These are phyloP conservation scores for Aspergillus ostianus DNA, from an alignment of 495 filamentous ascomycete genomes.

Conservation along the genomic window DNA sequence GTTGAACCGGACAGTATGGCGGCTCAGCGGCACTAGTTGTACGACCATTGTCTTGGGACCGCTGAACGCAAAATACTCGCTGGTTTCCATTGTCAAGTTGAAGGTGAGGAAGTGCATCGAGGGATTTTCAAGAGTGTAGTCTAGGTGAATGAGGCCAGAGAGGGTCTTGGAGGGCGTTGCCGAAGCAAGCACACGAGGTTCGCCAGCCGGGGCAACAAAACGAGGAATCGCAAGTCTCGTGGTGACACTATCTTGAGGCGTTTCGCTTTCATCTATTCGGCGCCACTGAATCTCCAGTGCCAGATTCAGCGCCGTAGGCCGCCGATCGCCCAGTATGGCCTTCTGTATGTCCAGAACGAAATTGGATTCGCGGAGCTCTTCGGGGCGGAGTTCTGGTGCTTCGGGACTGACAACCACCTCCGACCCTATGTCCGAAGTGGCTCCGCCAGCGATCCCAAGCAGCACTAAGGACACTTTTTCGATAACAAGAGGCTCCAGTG, in stretches of 20 bases:
- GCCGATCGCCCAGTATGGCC: slow-evolving; percentile 72
- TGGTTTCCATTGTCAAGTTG: slow-evolving; percentile 85
- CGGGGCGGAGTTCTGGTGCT: slow-evolving; percentile 49
- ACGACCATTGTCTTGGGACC: slow-evolving; percentile 77
- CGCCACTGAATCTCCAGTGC: slow-evolving; percentile 76
- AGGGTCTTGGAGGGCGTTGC: slow-evolving; percentile 46
- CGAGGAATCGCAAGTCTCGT: slow-evolving; percentile 70
- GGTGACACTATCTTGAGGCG: slow-evolving; percentile 13
- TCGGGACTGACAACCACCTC: slow-evolving; percentile 35
- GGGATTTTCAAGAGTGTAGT: slow-evolving; percentile 87
- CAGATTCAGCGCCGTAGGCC: slow-evolving; percentile 67
- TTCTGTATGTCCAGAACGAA: slow-evolving; percentile 75
- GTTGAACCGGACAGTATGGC: slow-evolving; percentile 66
- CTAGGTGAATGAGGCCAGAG: slow-evolving; percentile 48
- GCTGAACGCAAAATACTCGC: slow-evolving; percentile 89
- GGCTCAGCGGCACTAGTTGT: slow-evolving; percentile 74
- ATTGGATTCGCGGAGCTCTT: slow-evolving; percentile 64
- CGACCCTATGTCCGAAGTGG: slow-evolving; percentile 43
- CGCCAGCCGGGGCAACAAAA: slow-evolving; percentile 72
- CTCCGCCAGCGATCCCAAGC: slow-evolving; percentile 53
- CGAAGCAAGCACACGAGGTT: slow-evolving; percentile 82
- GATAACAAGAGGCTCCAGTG: slow-evolving; percentile 66
- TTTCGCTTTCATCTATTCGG: slow-evolving; percentile 34
- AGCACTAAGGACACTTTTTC: slow-evolving; percentile 59
- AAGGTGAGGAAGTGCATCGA: slow-evolving; percentile 94